Percentiles rank a stretch among this genome's conserved stretches.
Evolutionary conservation across 805 yeast species (phyloP).

Genomic region (Saccharomyces mikatae): DNA sequence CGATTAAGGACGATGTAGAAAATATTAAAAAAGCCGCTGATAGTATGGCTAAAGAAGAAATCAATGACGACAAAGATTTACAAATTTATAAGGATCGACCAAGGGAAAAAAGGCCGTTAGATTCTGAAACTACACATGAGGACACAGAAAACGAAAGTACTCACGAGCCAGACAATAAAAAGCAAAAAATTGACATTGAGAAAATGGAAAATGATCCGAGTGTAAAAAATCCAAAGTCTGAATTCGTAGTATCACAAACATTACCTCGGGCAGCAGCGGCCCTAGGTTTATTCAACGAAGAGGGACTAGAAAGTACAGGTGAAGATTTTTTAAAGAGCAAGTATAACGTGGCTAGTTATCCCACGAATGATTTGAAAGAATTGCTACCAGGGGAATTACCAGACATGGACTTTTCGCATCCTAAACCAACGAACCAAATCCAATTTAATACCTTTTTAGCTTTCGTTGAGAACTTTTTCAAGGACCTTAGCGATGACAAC

Average conservation of each 20-base stretch:
- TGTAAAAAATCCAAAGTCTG: constrained; percentile 64
- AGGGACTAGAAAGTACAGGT: constrained; percentile 58
- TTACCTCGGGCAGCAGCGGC: constrained; percentile 57
- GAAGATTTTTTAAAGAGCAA: constrained; percentile 65
- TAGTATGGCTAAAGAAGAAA: background rate
- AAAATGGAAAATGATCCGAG: constrained; percentile 47
- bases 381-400: constrained; percentile 86
- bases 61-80: background rate
- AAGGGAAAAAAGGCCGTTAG: background rate
- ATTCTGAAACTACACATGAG: constrained; percentile 7
- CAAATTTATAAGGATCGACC: background rate
- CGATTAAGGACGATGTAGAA: constrained; percentile 1
- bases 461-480: constrained; percentile 76
- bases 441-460: constrained; percentile 83
- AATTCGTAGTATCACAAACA: constrained; percentile 63
- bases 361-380: constrained; percentile 64
- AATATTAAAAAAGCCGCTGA: background rate
- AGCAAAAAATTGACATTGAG: constrained; percentile 13
- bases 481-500: constrained; percentile 75
- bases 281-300: constrained; percentile 58
- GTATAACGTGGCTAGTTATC: constrained; percentile 87
- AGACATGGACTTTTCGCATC: constrained; percentile 71
- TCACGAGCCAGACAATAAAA: constrained; percentile 5
- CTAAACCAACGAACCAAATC: constrained; percentile 83
- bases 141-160: constrained; percentile 11